Evolutionary conservation across 805 yeast genomes (phyloP).

Genomic region (Metahyphopichia silvanorum): DNA sequence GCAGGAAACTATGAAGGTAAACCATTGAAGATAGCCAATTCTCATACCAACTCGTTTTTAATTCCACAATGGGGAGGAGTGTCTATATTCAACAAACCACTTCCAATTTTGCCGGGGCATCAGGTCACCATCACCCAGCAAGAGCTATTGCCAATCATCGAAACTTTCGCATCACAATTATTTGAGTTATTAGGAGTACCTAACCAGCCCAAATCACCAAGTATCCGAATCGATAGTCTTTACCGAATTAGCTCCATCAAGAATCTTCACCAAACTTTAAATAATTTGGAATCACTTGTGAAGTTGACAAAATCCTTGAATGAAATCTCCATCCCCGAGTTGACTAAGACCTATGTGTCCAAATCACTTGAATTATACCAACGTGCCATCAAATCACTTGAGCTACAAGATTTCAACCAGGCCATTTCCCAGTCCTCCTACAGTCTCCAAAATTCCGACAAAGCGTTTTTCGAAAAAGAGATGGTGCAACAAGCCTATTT

Average conservation of each 20-base stretch:
- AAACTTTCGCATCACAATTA: conserved; percentile 70
- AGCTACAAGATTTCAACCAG: conserved; percentile 24
- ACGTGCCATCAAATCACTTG: conserved; percentile 29
- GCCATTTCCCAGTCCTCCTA: conserved; percentile 40
- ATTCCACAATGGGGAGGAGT: conserved; percentile 94
- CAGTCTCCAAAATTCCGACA: conserved; percentile 61
- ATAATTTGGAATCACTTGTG: conserved; percentile 69
- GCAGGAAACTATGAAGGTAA: conserved; percentile 34
- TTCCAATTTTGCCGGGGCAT: conserved; percentile 14
- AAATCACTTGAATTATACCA: conserved; percentile 45
- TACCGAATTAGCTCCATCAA: conserved; percentile 56
- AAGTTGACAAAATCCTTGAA: conserved; percentile 67
- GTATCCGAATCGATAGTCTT: conserved; percentile 62
- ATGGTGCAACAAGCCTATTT: conserved; percentile 95
- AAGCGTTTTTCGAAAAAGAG: conserved; percentile 87
- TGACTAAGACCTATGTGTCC: conserved; percentile 58
- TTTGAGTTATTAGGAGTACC: conserved; percentile 74
- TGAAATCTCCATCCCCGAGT: conserved; percentile 79
- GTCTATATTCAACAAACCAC: conserved; percentile 42
- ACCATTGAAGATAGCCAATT: conserved; percentile 49
- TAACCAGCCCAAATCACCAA: conserved; percentile 51
- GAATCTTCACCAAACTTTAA: conserved; percentile 60
- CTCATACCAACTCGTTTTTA: conserved; percentile 56
- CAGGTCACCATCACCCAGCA: conserved; percentile 28
- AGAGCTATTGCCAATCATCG: conserved; percentile 57